Base-by-base conservation (phyloP, 2,329 filamentous ascomycete species). In the Phaeosphaeriaceae sp. region DNA sequence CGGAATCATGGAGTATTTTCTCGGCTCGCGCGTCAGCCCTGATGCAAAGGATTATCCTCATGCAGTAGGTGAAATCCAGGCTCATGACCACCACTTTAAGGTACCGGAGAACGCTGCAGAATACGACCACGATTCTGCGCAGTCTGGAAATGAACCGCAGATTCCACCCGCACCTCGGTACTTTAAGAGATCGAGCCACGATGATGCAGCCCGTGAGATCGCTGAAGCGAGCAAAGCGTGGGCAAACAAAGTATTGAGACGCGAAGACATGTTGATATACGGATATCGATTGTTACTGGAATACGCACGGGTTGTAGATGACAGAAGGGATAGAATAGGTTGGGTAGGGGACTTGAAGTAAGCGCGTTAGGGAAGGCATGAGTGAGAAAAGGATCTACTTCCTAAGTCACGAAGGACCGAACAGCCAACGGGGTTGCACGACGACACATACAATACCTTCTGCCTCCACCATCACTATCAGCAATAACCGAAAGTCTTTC, bases 191-290 rank as follows among this genome's bases (percentile, higher is more conserved):
- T 31, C 11, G 21, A 50, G 19, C 2, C 77, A 78, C 45, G 89
- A 92, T 67, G 77, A 76, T 0, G 81, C 81, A 3, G 91, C 89
- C 0, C 80, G 85, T 72, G 82, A 80, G 69, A 91, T 93, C 65
- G 90, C 90, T 11, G 77, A 80, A 50, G 85, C 83, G 3, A 89
- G 89, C 1, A 86, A 87, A 70, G 79, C 80, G 31, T 93, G 91
- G 91, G 88, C 89, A 0, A 85, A 87, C 58, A 85, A 80, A 69
- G 90, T 90, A 15, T 78, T 92, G 36, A 80, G 90, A 57, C 85
- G 82, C 67, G 89, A 91, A 68, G 90, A 92, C 70, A 91, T 91
- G 88, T 83, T 88, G 70, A 82, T 92, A 9, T 93, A 93, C 72
- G 82, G 88, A 10, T 80, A 89, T 57, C 80, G 90, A 27, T 70